phyloP scores from a whole-genome alignment of 306 rosid genomes.

The Senna siamea region DNA sequence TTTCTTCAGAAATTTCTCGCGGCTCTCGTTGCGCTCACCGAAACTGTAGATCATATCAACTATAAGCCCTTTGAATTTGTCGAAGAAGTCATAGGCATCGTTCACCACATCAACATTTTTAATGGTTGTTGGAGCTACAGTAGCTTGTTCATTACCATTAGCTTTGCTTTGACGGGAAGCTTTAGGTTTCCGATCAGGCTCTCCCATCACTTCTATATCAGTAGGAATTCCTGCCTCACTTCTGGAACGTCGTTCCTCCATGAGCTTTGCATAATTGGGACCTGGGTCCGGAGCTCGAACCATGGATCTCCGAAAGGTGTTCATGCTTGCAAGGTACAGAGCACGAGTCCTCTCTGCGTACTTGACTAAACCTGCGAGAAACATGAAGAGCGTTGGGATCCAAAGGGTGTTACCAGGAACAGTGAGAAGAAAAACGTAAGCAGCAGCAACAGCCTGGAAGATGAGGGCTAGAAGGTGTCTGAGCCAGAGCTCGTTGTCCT shows the following conservation, averaged over 20 bases:
- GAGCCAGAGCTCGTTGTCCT: slow-evolving; percentile 36
- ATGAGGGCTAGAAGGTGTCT: slow-evolving; percentile 52
- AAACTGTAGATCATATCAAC: slow-evolving; percentile 53
- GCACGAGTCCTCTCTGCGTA: slow-evolving; percentile 53
- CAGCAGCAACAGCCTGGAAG: slow-evolving; percentile 41
- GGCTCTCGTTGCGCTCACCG: slow-evolving; percentile 41
- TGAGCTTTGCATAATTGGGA: slow-evolving; percentile 50
- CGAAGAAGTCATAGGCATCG: slow-evolving; percentile 40
- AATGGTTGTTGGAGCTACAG: not conserved
- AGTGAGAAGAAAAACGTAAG: slow-evolving; percentile 52
- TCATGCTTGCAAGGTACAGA: slow-evolving; percentile 47
- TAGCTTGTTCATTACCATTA: not conserved
- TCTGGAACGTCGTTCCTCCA: slow-evolving; percentile 42
- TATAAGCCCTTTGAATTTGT: slow-evolving; percentile 46
- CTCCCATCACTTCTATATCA: slow-evolving; percentile 21
- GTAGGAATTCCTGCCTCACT: slow-evolving; percentile 41
- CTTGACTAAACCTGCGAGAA: slow-evolving; percentile 50
- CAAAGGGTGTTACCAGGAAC: slow-evolving; percentile 43
- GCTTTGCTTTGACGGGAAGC: not conserved
- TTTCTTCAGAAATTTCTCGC: not conserved
- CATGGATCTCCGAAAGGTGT: slow-evolving; percentile 40
- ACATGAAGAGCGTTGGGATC: slow-evolving; percentile 42
- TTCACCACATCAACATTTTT: not conserved
- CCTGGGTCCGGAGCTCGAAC: slow-evolving; percentile 46
- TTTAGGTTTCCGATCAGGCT: slow-evolving; percentile 27